Conservation (phyloP, 352 stramenopile genomes). For the Pythium guiyangense region DNA sequence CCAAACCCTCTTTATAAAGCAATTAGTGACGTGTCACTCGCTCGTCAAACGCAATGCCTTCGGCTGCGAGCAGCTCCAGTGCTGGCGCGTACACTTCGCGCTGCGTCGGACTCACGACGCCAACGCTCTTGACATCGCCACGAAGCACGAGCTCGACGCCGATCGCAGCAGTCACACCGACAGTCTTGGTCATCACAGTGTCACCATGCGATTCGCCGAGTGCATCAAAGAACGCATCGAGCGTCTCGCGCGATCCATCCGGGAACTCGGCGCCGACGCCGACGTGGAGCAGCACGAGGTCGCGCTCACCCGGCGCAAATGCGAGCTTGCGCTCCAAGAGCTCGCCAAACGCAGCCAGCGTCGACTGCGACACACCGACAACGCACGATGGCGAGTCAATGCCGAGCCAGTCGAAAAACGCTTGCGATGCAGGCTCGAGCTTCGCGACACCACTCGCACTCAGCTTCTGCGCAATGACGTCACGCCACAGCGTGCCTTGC, state of each 20-base stretch:
- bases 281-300: slow-evolving; percentile 75
- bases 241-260: slow-evolving; percentile 38
- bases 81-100: slow-evolving; percentile 55
- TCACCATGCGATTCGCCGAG: slow-evolving; percentile 39
- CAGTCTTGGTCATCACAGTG: slow-evolving; percentile 84
- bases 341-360: slow-evolving; percentile 35
- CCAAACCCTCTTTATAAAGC: neutral
- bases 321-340: slow-evolving; percentile 55
- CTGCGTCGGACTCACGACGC: slow-evolving; percentile 50
- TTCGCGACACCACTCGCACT: slow-evolving; percentile 13
- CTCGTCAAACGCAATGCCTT: slow-evolving; percentile 47
- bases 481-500: slow-evolving; percentile 28
- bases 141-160: slow-evolving; percentile 72
- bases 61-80: slow-evolving; percentile 27
- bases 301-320: slow-evolving; percentile 57
- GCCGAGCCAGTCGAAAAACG: slow-evolving; percentile 36
- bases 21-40: neutral
- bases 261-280: slow-evolving; percentile 26
- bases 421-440: slow-evolving; percentile 16
- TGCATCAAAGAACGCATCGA: slow-evolving; percentile 53
- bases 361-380: slow-evolving; percentile 19
- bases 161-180: slow-evolving; percentile 79
- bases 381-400: slow-evolving; percentile 14
- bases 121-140: slow-evolving; percentile 32
- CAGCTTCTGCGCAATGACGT: slow-evolving; percentile 33